Conservation (phyloP, 2,329 filamentous ascomycete genomes). For the Uncinocarpus reesii region DNA sequence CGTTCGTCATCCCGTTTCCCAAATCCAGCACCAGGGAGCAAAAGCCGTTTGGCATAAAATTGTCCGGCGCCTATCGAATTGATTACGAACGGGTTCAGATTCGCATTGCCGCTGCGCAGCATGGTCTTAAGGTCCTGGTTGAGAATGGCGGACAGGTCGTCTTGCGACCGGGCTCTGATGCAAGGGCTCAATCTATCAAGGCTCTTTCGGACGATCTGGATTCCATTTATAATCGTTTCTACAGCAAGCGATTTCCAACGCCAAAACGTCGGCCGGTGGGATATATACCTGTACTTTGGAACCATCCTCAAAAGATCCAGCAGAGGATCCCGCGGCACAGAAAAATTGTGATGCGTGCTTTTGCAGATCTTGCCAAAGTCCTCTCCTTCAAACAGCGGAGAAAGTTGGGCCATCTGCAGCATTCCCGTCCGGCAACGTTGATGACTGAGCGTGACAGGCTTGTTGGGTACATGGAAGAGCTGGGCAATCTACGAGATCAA, state of each 20-base stretch:
- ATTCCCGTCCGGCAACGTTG: background rate
- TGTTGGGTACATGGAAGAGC: background rate
- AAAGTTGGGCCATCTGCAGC: background rate
- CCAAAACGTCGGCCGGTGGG: background rate
- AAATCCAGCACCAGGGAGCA: background rate
- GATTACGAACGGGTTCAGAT: conserved; percentile 8
- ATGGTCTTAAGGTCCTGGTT: conserved; percentile 1
- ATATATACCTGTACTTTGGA: background rate
- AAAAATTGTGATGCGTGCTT: background rate
- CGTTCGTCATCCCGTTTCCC: conserved; percentile 1
- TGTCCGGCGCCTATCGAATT: background rate
- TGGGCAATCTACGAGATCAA: background rate
- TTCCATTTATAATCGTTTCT: background rate
- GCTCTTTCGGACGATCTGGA: background rate
- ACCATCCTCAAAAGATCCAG: background rate
- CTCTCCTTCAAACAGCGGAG: background rate
- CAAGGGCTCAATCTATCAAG: background rate
- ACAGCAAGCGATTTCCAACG: background rate
- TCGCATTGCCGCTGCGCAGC: conserved; percentile 5
- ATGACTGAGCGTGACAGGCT: background rate
- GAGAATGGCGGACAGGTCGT: background rate
- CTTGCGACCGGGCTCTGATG: background rate
- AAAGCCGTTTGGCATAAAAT: background rate
- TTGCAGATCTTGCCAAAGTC: background rate
- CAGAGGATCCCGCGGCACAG: background rate